Conservation (phyloP, 371 early-diverging fungal species). For the Actinomucor elegans region DNA sequence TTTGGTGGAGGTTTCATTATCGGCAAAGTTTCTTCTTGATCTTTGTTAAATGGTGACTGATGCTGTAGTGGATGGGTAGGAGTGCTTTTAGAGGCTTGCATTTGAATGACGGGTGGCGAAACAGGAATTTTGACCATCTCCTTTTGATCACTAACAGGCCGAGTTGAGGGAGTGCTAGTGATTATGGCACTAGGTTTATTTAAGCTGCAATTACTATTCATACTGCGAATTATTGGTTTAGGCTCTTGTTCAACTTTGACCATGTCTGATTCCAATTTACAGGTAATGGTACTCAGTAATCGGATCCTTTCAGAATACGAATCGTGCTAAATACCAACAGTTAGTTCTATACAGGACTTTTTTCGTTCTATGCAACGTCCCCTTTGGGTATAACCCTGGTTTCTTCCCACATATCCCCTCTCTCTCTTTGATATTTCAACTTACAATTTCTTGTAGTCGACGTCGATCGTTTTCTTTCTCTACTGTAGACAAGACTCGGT, state of each 20-base stretch:
- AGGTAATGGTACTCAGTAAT: slow-evolving; percentile 9
- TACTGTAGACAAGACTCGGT: slow-evolving; percentile 37
- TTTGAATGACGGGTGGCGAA: slow-evolving; percentile 13
- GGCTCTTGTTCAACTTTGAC: neutral
- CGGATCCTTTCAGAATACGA: slow-evolving; percentile 21
- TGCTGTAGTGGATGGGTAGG: slow-evolving; percentile 1
- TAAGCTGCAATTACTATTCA: neutral
- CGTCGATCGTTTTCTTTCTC: slow-evolving; percentile 41
- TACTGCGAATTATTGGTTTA: neutral
- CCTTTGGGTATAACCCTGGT: too few species aligned
- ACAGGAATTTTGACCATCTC: slow-evolving; percentile 10
- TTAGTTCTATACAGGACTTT: neutral
- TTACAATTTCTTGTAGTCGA: slow-evolving; percentile 48
- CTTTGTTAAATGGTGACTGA: neutral
- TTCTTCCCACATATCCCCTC: too few species aligned
- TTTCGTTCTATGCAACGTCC: too few species aligned
- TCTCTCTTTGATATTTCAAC: slow-evolving; percentile 4
- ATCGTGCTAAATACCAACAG: slow-evolving; percentile 17
- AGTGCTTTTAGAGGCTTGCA: slow-evolving; percentile 21
- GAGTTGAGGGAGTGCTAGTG: neutral
- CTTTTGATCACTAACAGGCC: slow-evolving; percentile 14
- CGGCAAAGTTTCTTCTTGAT: neutral
- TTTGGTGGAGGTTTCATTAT: neutral
- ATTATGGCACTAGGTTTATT: neutral
- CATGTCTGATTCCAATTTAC: neutral